phyloP scores from a whole-genome alignment of 257 asterid genomes.

The Cinchona pubescens region DNA sequence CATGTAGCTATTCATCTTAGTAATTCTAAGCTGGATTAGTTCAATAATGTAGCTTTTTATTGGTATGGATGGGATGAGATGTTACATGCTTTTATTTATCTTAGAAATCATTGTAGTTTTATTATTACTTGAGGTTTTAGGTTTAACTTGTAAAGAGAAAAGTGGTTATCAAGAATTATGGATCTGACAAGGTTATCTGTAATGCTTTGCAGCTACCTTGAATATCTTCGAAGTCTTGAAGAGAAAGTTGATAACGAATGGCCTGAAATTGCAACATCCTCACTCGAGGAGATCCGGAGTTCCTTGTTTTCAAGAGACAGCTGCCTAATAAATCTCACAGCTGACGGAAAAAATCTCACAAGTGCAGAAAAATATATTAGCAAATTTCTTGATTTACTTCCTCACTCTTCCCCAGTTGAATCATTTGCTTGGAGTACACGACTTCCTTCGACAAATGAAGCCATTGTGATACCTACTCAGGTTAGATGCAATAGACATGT shows the following conservation, averaged over 20 bases:
- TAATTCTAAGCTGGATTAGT: background rate
- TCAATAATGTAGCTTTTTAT: background rate
- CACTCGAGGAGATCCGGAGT: conserved; percentile 87
- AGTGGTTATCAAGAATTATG: background rate
- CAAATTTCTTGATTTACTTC: conserved; percentile 87
- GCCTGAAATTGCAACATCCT: conserved; percentile 74
- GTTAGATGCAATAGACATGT: conserved; percentile 31
- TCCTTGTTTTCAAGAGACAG: conserved; percentile 68
- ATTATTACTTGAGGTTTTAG: background rate
- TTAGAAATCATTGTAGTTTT: background rate
- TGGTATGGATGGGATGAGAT: background rate
- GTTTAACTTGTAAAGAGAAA: background rate
- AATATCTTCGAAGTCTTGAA: conserved; percentile 74
- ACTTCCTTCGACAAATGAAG: conserved; percentile 78
- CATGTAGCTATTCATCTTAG: background rate
- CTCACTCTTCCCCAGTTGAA: conserved; percentile 50
- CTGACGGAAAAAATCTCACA: conserved; percentile 72
- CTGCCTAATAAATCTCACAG: conserved; percentile 86
- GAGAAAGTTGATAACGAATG: conserved; percentile 74
- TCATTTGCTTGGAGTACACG: conserved; percentile 58
- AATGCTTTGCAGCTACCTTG: conserved; percentile 79
- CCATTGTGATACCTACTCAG: conserved; percentile 94
- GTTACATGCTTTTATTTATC: background rate
- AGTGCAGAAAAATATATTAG: conserved; percentile 62
- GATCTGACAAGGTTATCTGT: background rate